Conservation (phyloP, 2,329 filamentous ascomycete genomes). For the Sporothrix globosa region DNA sequence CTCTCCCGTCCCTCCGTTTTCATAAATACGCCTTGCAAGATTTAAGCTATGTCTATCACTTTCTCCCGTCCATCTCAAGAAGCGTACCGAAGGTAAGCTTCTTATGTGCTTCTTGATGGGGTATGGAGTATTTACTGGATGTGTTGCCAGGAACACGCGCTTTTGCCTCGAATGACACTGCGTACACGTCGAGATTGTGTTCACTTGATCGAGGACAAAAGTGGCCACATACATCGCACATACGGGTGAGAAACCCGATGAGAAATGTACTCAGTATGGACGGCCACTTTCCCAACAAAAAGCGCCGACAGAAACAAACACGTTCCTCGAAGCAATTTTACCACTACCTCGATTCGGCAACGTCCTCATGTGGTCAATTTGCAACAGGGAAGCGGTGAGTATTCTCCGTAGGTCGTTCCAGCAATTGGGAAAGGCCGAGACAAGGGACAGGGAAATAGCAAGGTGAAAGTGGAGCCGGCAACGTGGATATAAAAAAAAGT, state of each 20-base stretch:
- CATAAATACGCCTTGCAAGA: neutral
- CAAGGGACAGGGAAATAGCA: slow-evolving; percentile 14
- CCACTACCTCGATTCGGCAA: slow-evolving; percentile 12
- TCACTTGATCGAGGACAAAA: neutral
- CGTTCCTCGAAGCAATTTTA: slow-evolving; percentile 1
- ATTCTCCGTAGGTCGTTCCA: slow-evolving; percentile 17
- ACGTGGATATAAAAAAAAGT: slow-evolving; percentile 5
- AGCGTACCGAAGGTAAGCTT: slow-evolving; percentile 4
- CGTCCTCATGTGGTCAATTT: slow-evolving; percentile 6
- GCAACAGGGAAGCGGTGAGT: slow-evolving; percentile 28
- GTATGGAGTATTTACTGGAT: no score
- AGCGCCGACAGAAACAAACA: neutral
- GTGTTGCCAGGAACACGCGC: no score
- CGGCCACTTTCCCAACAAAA: slow-evolving; percentile 21
- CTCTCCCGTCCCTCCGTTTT: neutral
- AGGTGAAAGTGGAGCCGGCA: slow-evolving; percentile 3
- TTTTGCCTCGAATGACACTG: no score
- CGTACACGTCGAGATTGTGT: no score
- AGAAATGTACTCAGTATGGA: slow-evolving; percentile 1
- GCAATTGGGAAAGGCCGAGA: slow-evolving; percentile 17
- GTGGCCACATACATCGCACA: neutral
- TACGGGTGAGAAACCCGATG: neutral
- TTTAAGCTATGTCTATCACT: neutral
- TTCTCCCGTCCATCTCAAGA: neutral
- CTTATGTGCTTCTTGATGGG: neutral